These are phyloP conservation scores for Colletotrichum liaoningense DNA, from an alignment of 2,329 filamentous ascomycete genomes.

Conservation along the genomic window DNA sequence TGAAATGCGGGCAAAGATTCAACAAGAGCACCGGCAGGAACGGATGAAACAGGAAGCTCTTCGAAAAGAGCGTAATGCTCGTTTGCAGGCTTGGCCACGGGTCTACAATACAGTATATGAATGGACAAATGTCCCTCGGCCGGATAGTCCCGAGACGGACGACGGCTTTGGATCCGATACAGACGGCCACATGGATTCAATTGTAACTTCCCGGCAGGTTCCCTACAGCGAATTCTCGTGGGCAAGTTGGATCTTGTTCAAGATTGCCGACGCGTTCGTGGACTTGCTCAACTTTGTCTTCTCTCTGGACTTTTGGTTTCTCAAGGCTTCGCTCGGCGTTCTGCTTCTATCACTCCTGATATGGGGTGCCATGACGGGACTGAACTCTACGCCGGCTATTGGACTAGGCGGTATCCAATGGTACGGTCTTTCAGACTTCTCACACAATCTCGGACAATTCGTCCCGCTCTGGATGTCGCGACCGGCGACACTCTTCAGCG, in stretches of 20 bases:
- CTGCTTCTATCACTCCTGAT: neutral
- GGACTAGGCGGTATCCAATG: slow-evolving; percentile 35
- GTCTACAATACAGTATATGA: slow-evolving; percentile 18
- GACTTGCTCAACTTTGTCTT: slow-evolving; percentile 14
- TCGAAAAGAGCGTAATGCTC: slow-evolving; percentile 17
- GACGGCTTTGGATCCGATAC: neutral
- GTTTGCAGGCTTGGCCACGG: slow-evolving; percentile 20
- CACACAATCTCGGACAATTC: slow-evolving; percentile 43
- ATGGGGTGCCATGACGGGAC: slow-evolving; percentile 12
- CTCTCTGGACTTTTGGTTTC: slow-evolving; percentile 14
- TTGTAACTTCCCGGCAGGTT: neutral
- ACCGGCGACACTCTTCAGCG: slow-evolving; percentile 25
- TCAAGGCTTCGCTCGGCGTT: slow-evolving; percentile 8
- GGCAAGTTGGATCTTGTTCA: slow-evolving; percentile 17
- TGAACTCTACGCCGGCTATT: slow-evolving; percentile 9
- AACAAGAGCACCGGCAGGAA: slow-evolving; percentile 12
- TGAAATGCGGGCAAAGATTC: slow-evolving; percentile 1
- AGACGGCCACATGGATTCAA: neutral
- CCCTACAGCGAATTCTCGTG: slow-evolving; percentile 7
- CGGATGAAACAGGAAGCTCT: slow-evolving; percentile 8
- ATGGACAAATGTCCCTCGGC: slow-evolving; percentile 25
- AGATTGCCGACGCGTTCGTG: slow-evolving; percentile 14
- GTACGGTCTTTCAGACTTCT: slow-evolving; percentile 40
- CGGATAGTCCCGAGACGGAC: neutral
- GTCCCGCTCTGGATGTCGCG: slow-evolving; percentile 39